Conservation (phyloP, 176 grass and related monocot genomes). For the Carex myosuroides region DNA sequence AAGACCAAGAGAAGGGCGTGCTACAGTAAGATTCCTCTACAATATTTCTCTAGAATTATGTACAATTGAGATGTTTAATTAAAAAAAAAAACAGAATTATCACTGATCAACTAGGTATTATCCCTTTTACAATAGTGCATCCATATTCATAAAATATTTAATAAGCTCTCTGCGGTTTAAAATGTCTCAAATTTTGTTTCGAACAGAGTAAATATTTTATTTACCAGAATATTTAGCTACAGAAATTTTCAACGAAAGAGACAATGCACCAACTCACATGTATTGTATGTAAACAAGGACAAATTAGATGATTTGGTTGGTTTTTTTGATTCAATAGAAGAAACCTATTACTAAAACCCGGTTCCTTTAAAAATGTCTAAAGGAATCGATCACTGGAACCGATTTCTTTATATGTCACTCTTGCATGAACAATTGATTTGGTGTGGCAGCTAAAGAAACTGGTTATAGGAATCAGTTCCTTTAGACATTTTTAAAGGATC, state of each 20-base stretch:
- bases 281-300: background rate
- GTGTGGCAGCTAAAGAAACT: too few relatives aligned
- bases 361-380: too few relatives aligned
- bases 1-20: background rate
- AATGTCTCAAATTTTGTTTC: background rate
- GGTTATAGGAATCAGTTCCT: too few relatives aligned
- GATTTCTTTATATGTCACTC: too few relatives aligned
- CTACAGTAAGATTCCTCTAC: background rate
- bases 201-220: background rate
- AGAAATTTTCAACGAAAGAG: background rate
- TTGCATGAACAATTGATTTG: too few relatives aligned
- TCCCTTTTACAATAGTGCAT: background rate
- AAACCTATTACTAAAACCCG: too few relatives aligned
- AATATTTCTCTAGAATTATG: background rate
- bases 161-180: background rate
- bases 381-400: too few relatives aligned
- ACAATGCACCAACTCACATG: background rate
- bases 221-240: background rate
- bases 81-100: background rate
- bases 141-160: background rate
- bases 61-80: background rate
- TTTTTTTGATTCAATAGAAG: too few relatives aligned
- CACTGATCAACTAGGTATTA: background rate
- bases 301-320: too few relatives aligned
- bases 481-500: too few relatives aligned